Percentiles rank a stretch among this genome's conserved stretches.
phyloP scores from a whole-genome alignment of 2,329 filamentous ascomycete genomes.

The Blastomyces emzantsi region DNA sequence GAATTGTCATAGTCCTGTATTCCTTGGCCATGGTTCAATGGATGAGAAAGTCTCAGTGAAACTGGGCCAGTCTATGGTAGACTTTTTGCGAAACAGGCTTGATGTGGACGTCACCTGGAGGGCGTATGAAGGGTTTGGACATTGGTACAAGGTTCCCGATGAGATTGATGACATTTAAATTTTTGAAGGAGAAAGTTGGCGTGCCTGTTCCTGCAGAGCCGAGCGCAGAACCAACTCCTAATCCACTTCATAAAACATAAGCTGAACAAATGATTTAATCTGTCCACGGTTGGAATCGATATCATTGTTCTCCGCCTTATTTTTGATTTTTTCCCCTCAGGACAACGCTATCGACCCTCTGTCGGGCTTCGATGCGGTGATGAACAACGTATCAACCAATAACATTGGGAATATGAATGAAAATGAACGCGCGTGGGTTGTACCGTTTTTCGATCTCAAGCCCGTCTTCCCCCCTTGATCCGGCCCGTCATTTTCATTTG shows the following conservation, averaged over 20 bases:
- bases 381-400: no score
- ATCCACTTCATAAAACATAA: not conserved
- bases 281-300: not conserved
- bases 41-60: constrained; percentile 36
- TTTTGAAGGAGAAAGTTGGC: constrained; percentile 20
- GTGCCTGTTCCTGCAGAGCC: constrained; percentile 9
- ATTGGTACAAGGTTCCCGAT: constrained; percentile 44
- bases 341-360: not conserved
- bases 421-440: not conserved
- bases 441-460: not conserved
- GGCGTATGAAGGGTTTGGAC: constrained; percentile 35
- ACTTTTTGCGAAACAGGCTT: constrained; percentile 20
- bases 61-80: constrained; percentile 22
- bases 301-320: not conserved
- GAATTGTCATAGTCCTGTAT: constrained; percentile 29
- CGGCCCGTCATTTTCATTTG: not conserved
- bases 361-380: not conserved
- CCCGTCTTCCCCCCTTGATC: not conserved
- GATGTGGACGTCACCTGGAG: constrained; percentile 31
- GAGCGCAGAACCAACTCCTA: not conserved
- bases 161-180: constrained; percentile 41
- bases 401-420: not conserved
- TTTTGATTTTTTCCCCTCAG: not conserved
- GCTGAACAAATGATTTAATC: not conserved
- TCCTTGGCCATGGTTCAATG: constrained; percentile 37